These are phyloP conservation scores for Limnanthes douglasii DNA, from an alignment of 345 rosid species.

Conservation along the genomic window DNA sequence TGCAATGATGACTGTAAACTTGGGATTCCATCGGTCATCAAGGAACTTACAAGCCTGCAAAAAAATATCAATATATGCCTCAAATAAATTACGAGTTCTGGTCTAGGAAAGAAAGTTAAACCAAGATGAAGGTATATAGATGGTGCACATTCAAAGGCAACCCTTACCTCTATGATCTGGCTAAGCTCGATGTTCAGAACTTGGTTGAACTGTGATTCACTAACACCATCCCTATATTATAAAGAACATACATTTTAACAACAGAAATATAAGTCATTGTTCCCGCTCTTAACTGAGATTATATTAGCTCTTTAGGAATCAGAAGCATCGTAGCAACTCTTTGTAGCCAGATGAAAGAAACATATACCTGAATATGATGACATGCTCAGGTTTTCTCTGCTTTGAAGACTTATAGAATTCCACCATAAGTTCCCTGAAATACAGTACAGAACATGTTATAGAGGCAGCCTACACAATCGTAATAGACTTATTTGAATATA, in stretches of 20 bases:
- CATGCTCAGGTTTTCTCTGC: slow-evolving; percentile 69
- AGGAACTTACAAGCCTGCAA: slow-evolving; percentile 85
- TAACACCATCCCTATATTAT: slow-evolving; percentile 89
- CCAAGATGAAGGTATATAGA: too few relatives aligned
- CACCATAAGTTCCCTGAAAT: slow-evolving; percentile 51
- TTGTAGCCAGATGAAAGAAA: not conserved
- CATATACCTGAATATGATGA: slow-evolving; percentile 67
- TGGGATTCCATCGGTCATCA: slow-evolving; percentile 56
- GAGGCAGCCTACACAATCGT: not conserved
- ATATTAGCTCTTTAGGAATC: slow-evolving; percentile 1
- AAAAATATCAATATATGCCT: too few relatives aligned
- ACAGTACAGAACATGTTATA: not conserved
- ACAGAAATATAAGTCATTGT: too few relatives aligned
- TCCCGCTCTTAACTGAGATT: too few relatives aligned
- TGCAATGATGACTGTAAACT: slow-evolving; percentile 64
- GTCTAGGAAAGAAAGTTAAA: too few relatives aligned
- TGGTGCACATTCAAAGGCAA: too few relatives aligned
- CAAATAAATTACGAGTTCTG: too few relatives aligned
- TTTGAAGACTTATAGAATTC: slow-evolving; percentile 67
- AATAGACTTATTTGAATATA: not conserved
- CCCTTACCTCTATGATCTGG: slow-evolving; percentile 63
- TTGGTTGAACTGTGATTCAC: slow-evolving; percentile 85
- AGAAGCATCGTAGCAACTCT: too few relatives aligned
- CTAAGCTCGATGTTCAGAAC: slow-evolving; percentile 71
- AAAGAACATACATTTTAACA: slow-evolving; percentile 1